Evolutionary conservation across 805 yeast genomes (phyloP), one percentile per base, ranked within the genome.

Genomic region (Ogataea ganodermae): DNA sequence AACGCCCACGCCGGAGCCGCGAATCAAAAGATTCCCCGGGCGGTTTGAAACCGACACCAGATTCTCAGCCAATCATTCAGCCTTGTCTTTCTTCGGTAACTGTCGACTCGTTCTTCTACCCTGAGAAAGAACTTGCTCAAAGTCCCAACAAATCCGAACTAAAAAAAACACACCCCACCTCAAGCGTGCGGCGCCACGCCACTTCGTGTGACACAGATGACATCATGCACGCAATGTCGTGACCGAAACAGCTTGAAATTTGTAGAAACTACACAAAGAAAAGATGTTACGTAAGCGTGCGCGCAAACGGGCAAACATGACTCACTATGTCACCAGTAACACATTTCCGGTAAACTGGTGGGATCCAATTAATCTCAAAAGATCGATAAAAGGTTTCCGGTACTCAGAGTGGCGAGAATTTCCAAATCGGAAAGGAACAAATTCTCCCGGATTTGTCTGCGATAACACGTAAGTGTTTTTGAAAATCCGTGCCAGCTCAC

Each of bases 281-380:
- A 6, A 7, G 13, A 26, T 5, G 10, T 35, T 42, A 28, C 28
- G 39, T 32, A 31, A 27, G 16, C 31, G 33, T 27, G 26, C 31
- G 8, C 24, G 24, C 33, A 18, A 17, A 17, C 6, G n/a, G n/a
- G 12, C 18, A 31, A 18, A 16, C 13, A 20, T 33, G 36, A 33
- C 22, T 33, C 22, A 28, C 35, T 27, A 45, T 18, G 52, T 52
- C 16, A 60, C 32, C 13, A 52, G 36, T 22, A 67, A 47, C 4
- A 61, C 53, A 2, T 61, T 40, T n/a, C 65, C 58, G 35, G 60
- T 61, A 8, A 71, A 57, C 43, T 64, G 64, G 20, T 67, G 68
- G 17, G 70, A 48, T 1, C 83, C 83, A 32, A 75, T 63, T 31
- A 76, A 47, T 38, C 83, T 63, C 6, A 77, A 61, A 21, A 70